These are phyloP conservation scores for Coccomyxa sp. DNA, from an alignment of 139 green algal genomes.

Conservation along the genomic window DNA sequence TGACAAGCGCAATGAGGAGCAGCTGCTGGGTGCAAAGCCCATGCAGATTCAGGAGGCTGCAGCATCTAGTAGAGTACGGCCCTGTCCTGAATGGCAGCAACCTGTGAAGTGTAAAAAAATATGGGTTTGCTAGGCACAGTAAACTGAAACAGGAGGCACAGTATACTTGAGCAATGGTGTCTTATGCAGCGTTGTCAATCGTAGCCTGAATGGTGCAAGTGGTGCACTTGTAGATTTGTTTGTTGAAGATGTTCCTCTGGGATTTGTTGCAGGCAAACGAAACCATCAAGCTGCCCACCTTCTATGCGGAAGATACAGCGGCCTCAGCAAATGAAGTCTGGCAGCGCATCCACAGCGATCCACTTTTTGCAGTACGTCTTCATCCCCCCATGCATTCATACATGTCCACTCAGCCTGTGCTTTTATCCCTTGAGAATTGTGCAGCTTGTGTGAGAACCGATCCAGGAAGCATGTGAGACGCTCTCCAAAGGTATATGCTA, in stretches of 20 bases:
- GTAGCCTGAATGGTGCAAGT: background rate
- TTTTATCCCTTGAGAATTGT: background rate
- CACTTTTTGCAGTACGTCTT: slow-evolving; percentile 69
- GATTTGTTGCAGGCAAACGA: slow-evolving; percentile 18
- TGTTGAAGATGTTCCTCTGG: background rate
- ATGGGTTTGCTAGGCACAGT: background rate
- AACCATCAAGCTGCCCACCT: slow-evolving; percentile 45
- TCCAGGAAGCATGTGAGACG: no score
- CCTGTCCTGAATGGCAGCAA: background rate
- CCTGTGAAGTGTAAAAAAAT: background rate
- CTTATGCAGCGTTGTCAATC: no score
- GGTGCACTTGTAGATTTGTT: background rate
- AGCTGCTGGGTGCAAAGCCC: slow-evolving; percentile 58
- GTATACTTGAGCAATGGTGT: background rate
- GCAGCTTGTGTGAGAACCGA: background rate
- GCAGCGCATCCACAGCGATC: slow-evolving; percentile 85
- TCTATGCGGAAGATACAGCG: slow-evolving; percentile 59
- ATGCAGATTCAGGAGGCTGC: slow-evolving; percentile 26
- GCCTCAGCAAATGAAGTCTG: slow-evolving; percentile 85
- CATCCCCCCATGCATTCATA: background rate
- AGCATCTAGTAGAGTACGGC: background rate
- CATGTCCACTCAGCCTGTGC: background rate
- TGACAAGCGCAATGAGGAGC: slow-evolving; percentile 61
- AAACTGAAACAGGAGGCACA: background rate
- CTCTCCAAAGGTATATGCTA: background rate